Percentiles rank a stretch among this genome's conserved stretches.
Evolutionary conservation across 1,284 basidiomycete species (phyloP).

Genomic region (Neolentinus lepideus): DNA sequence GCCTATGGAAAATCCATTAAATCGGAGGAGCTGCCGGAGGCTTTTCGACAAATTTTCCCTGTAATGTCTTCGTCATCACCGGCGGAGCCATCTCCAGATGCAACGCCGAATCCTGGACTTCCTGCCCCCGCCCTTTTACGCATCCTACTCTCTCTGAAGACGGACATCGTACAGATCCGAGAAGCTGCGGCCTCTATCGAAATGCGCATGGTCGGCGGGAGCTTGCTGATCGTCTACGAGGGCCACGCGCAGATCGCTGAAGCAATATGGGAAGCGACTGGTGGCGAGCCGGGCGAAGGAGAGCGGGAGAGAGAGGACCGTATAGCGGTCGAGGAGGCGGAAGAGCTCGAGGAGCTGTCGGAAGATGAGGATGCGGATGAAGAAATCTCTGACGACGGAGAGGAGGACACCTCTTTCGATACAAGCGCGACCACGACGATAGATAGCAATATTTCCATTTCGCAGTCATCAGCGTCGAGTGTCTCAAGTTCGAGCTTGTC

Average conservation of each 20-base stretch:
- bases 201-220: slow-evolving; percentile 77
- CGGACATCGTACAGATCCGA: slow-evolving; percentile 51
- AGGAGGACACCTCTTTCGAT: slow-evolving; percentile 25
- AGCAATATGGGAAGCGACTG: slow-evolving; percentile 27
- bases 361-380: slow-evolving; percentile 17
- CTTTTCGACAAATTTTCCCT: slow-evolving; percentile 77
- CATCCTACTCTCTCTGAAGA: slow-evolving; percentile 52
- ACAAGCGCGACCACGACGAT: slow-evolving; percentile 27
- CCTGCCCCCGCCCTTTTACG: slow-evolving; percentile 48
- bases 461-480: background rate
- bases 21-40: slow-evolving; percentile 60
- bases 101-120: slow-evolving; percentile 32
- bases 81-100: slow-evolving; percentile 8
- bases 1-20: slow-evolving; percentile 78
- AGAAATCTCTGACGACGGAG: slow-evolving; percentile 14
- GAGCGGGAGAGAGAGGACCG: slow-evolving; percentile 9
- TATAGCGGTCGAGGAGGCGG: slow-evolving; percentile 13
- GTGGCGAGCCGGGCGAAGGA: slow-evolving; percentile 35
- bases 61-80: slow-evolving; percentile 22
- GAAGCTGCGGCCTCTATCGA: slow-evolving; percentile 50
- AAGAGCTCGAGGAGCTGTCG: slow-evolving; percentile 12
- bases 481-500: background rate
- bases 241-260: slow-evolving; percentile 45
- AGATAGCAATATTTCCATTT: background rate
- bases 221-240: slow-evolving; percentile 83